phyloP scores from a whole-genome alignment of 345 rosid genomes.

The Salix purpurea region DNA sequence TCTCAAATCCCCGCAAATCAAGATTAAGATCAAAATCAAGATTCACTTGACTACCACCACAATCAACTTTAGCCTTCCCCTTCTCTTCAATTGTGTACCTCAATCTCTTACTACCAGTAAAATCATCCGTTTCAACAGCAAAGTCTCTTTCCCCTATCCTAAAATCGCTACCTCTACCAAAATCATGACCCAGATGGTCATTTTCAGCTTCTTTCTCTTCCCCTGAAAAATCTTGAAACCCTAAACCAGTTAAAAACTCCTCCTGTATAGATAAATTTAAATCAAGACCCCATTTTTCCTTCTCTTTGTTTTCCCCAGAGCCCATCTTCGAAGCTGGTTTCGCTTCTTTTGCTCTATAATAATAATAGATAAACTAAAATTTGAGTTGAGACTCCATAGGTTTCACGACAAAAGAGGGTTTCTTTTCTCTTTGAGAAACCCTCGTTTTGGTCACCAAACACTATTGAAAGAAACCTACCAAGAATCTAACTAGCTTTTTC shows the following conservation, averaged over 20 bases:
- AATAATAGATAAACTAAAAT: neutral
- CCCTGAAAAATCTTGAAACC: slow-evolving; percentile 6
- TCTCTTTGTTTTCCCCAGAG: neutral
- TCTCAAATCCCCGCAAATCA: neutral
- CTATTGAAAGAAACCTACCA: too few relatives aligned
- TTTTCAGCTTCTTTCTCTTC: slow-evolving; percentile 1
- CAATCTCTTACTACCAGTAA: slow-evolving; percentile 17
- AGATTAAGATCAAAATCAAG: slow-evolving; percentile 3
- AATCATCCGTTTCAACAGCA: slow-evolving; percentile 4
- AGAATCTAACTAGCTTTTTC: too few relatives aligned
- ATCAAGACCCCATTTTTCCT: slow-evolving; percentile 4
- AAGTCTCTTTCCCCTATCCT: slow-evolving; percentile 6
- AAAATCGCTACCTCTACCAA: slow-evolving; percentile 2
- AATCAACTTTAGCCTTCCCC: slow-evolving; percentile 15
- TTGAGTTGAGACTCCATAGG: neutral
- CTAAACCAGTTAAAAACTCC: neutral
- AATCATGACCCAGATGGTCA: neutral
- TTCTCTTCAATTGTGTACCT: slow-evolving; percentile 9
- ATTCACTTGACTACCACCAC: neutral
- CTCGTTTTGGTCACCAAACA: neutral
- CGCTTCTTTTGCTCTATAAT: neutral
- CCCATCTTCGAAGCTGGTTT: neutral
- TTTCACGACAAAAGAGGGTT: neutral
- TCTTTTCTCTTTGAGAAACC: neutral
- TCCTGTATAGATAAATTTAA: slow-evolving; percentile 12